Percentiles rank a stretch among this genome's conserved stretches.
Evolutionary conservation across 2,329 filamentous ascomycete genomes (phyloP).

Genomic region (Helotiales sp.): DNA sequence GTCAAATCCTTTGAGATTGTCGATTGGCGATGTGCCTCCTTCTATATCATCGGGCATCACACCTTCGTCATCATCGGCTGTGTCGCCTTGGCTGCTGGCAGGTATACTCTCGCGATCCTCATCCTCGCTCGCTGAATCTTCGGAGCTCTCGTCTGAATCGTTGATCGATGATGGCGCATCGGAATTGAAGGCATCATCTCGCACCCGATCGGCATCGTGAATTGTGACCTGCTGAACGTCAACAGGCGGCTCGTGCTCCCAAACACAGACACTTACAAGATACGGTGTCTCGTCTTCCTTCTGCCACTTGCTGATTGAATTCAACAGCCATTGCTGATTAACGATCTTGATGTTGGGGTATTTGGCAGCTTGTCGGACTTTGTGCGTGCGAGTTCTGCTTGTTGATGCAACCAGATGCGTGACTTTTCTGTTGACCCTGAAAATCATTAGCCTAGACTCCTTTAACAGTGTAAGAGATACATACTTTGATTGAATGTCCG

Average conservation of each 20-base stretch:
- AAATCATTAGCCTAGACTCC: slow-evolving; percentile 9
- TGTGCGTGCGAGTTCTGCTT: slow-evolving; percentile 79
- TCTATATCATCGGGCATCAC: slow-evolving; percentile 57
- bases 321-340: slow-evolving; percentile 85
- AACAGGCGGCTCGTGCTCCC: slow-evolving; percentile 6
- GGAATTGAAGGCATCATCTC: slow-evolving; percentile 49
- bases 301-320: slow-evolving; percentile 84
- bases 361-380: slow-evolving; percentile 84
- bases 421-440: slow-evolving; percentile 62
- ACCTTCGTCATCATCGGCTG: slow-evolving; percentile 51
- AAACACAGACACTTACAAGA: slow-evolving; percentile 34
- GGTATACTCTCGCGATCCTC: slow-evolving; percentile 42
- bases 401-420: slow-evolving; percentile 78
- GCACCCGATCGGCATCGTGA: slow-evolving; percentile 65
- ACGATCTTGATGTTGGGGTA: slow-evolving; percentile 88
- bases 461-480: not conserved
- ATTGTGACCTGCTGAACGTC: slow-evolving; percentile 60
- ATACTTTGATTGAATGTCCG: slow-evolving; percentile 56
- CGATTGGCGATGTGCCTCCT: slow-evolving; percentile 57
- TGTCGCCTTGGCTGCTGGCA: slow-evolving; percentile 42
- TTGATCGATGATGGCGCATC: slow-evolving; percentile 50
- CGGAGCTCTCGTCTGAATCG: slow-evolving; percentile 48
- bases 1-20: slow-evolving; percentile 62
- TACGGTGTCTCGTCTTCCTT: slow-evolving; percentile 74
- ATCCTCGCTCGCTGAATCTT: slow-evolving; percentile 44